Evolutionary conservation across 108 stramenopile species (phyloP), one percentile per base, ranked within the genome.

Genomic region (Mediolabrus comicus): DNA sequence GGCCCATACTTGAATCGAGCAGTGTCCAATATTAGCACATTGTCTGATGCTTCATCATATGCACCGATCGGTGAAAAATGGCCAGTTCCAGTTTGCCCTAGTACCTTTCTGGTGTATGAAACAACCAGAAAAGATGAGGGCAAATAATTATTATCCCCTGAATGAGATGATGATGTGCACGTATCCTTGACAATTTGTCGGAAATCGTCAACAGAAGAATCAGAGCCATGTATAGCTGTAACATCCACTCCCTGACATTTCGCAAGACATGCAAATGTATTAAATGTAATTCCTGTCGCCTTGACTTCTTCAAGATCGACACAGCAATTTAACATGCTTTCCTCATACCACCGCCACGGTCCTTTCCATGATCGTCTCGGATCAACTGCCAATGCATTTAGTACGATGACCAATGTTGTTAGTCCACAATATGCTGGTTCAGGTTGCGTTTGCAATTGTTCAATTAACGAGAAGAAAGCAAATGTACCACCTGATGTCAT

Each of bases 401-500:
- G 74, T 11, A 91, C 83, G 72, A 99, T 92, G 1, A 92, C 88
- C 24, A 98, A 71, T 11, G 98, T 95, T 11, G 83, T 76, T 26
- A 98, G 62, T 17, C 98, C 97, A 80, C 99, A 99, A 80, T 80
- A 99, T 16, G 98, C 93, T 3, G 98, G 97, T 61, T 99, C 97
- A 9, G 89, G 68, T 55, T 92, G 93, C 3, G 93, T 92, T 34
- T 85, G 72, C 38, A 89, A 84, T 62, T 94, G 92, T 31, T 88
- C 84, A 41, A 90, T 90, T 24, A 96, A 58, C 2, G 69, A 22
- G 56, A 85, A 96, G 72, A 88, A 94, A 4, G 85, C 71, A 25
- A 32, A 24, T 25, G 67, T 57, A 1, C 84, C 84, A 7, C 80
- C 72, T 9, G 36, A 53, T 2, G 62, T 14, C 52, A 76, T 51